These are phyloP conservation scores for Ocimum tenuiflorum DNA, from an alignment of 257 asterid genomes.

Conservation along the genomic window DNA sequence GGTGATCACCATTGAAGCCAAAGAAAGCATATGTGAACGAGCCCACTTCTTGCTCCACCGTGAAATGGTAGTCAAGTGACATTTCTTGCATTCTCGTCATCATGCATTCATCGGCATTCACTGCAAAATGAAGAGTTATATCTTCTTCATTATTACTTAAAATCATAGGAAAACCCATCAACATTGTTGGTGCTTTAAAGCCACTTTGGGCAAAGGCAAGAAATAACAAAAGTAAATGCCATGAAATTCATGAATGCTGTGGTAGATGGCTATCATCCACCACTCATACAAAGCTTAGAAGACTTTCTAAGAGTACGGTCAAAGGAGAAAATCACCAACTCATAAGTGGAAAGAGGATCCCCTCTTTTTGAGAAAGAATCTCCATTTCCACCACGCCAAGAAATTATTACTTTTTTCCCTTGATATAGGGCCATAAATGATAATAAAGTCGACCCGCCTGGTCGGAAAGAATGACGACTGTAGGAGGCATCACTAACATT, in stretches of 20 bases:
- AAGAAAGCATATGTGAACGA: conserved; percentile 84
- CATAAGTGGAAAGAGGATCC: conserved; percentile 6
- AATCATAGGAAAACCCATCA: background rate
- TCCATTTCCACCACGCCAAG: conserved; percentile 4
- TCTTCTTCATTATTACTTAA: background rate
- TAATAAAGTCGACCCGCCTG: conserved; percentile 30
- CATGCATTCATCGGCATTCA: conserved; percentile 85
- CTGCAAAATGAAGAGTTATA: conserved; percentile 29
- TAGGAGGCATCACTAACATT: background rate
- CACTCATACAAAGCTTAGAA: conserved; percentile 24
- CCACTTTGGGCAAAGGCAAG: background rate
- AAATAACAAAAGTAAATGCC: conserved; percentile 4
- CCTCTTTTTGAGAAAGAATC: conserved; percentile 15
- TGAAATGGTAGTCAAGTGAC: conserved; percentile 89
- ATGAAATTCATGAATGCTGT: conserved; percentile 27
- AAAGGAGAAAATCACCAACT: conserved; percentile 29
- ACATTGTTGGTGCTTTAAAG: background rate
- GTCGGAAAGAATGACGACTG: background rate
- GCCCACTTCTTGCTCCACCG: conserved; percentile 97
- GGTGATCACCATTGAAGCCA: conserved; percentile 74
- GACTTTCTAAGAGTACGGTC: conserved; percentile 1
- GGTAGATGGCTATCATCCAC: conserved; percentile 40
- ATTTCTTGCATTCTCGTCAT: conserved; percentile 99
- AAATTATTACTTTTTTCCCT: conserved; percentile 17
- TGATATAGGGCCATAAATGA: conserved; percentile 11